Evolutionary conservation across 2,329 filamentous ascomycete species (phyloP), one percentile per base, ranked within the genome.

Genomic region (Arthroderma sp.): DNA sequence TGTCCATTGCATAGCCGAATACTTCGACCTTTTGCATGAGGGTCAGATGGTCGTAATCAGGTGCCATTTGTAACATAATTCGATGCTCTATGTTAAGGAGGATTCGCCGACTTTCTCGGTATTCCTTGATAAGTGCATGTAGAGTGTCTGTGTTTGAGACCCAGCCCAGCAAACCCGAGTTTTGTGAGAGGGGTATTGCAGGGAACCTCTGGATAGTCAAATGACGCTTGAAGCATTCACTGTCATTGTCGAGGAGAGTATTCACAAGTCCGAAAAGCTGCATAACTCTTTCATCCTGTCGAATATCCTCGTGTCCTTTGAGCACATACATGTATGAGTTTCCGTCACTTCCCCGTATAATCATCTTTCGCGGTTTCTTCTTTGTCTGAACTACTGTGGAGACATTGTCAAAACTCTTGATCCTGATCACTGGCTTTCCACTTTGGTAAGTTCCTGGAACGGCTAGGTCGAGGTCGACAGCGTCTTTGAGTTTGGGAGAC

Each of bases 11-110:
- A 62, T 99, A 99, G 30, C 91, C 89, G 60, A 99, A 99, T 7
- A 99, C 91, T 64, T 99, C 93, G 0, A 98, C 93, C 68, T 98
- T 99, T 62, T 99, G 93, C 91, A 99, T 96, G 32, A 99, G 76
- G 1, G 93, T 96, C 39, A 99, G 78, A 57, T 94, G 95, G 60
- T 98, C 91, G 58, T 96, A 98, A 61, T 99, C 91, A 0, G 91
- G 93, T 27, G 91, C 91, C 91, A 98, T 98, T 64, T 99, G 93
- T 46, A 99, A 72, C 91, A 99, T 99, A 62, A 98, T 98, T 37
- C 93, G 83, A 61, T 99, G 91, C 68, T 99, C 91, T 52, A 99
- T 99, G 59, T 98, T 99, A 53, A 98, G 81, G 34, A 99, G 70
- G 52, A 99, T 99, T 69, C 95, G 94, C 44, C 91, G 80, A 54